Base-by-base conservation (phyloP, 768 basidiomycete genomes). In the Boletus edulis region DNA sequence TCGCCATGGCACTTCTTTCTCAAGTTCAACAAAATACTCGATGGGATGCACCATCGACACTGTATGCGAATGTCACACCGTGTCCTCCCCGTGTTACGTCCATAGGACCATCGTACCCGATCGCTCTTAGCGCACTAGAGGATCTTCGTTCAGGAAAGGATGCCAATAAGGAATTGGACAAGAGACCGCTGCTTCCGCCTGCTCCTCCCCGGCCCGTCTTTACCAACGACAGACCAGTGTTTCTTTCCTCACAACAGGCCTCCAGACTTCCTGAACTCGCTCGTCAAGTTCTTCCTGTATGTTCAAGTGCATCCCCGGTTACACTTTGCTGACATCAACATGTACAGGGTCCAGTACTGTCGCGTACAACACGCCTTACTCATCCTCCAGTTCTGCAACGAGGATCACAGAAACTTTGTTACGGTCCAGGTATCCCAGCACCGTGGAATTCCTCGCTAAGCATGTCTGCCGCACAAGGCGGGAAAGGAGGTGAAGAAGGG, bases 191-290 rank as follows among this genome's bases (percentile, higher is more conserved):
- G 46, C 67, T 65, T 63, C 79, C 79, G 0, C 62, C 66, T 10
- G 72, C 71, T 0, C 69, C 72, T 5, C 71, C 77, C 13, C 64
- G 75, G 4, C 62, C 75, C 6, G 67, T 77, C 44, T 78, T 81
- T 34, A 67, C 70, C 31, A 71, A 73, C 51, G 78, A 81, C 54
- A 78, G 82, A 43, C 72, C 93, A 27, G 78, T 84, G 3, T 86
- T 88, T 2, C 76, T 85, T 24, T 76, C 85, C 20, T 83, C 81
- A 51, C 79, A 85, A 51, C 86, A 89, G 58, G 73, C 74, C 2
- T 85, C 84, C 13, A 74, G 86, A 51, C 75, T 91, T 44, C 87
- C 87, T 8, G 81, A 84, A 49, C 73, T 92, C 44, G 82, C 88
- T 10, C 76, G 84, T 24, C 75, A 78, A 57, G 80, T 87, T 11